Base-by-base conservation (phyloP, 148 eudicot species). In the Talinum fruticosum region DNA sequence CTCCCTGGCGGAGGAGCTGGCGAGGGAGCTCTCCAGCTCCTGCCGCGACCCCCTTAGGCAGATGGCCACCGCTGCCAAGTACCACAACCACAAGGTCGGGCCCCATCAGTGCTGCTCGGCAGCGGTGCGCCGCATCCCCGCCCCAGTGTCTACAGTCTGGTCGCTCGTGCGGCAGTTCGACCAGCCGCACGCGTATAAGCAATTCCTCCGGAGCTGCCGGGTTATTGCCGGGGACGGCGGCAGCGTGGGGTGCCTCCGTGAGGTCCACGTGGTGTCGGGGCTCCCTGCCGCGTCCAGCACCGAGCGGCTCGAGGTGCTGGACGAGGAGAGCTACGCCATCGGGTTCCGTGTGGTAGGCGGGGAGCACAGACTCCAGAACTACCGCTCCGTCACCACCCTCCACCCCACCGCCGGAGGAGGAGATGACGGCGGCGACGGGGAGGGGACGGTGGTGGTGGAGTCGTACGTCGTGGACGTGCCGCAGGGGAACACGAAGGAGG, bases 391-490 rank as follows among this genome's bases (percentile, higher is more conserved):
- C 14, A 95, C 97, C 10, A 91, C 96, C 8, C 79, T 92, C 1
- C 97, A 92, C 72, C 81, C 83, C 15, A 74, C 73, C 57, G 34
- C 21, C 26, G 8, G 47, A 1, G 47, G 47, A 1, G 84, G 81
- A 21, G 28, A 57, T 57, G 66, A 28, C 15, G 33, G 66, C 66
- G 15, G 34, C 34, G 18, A 23, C 1, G 57, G 4, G 0, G 61
- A 29, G 1, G 92, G 89, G 24, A 92, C 98, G 8, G 88, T 88
- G 29, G 98, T 92, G 59, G 88, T 92, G 61, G 98, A 92, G 57
- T 92, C 98, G 0, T 94, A 92, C 79, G 92, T 88, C 23, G 98
- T 90, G 30, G 98, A 92, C 78, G 82, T 92, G 2, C 98, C 98
- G 29, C 51, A 45, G 21, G 98, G 97, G 37, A 94, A 92, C 65